Conservation (phyloP, 2,329 filamentous ascomycete genomes). For the Trichophyton rubrum region DNA sequence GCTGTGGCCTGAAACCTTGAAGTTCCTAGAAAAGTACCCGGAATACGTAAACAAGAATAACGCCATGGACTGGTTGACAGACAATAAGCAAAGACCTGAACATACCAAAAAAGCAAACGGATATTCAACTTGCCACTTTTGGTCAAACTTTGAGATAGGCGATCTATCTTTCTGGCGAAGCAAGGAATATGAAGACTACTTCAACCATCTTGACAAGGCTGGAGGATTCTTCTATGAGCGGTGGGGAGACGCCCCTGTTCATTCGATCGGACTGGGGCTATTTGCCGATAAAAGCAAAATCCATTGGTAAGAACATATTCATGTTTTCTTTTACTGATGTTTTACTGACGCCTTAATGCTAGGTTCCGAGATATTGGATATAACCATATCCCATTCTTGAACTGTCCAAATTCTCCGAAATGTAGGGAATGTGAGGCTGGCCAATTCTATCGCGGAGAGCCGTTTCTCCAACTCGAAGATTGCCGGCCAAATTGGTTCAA, state of each 20-base stretch:
- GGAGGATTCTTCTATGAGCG: conserved; percentile 98
- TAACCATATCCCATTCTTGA: conserved; percentile 96
- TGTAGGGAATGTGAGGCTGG: conserved; percentile 80
- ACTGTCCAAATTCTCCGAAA: conserved; percentile 93
- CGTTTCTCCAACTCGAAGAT: conserved; percentile 77
- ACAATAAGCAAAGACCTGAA: conserved; percentile 61
- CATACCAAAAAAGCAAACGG: conserved; percentile 74
- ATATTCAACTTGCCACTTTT: conserved; percentile 97
- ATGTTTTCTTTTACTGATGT: not conserved
- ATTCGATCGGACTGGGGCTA: conserved; percentile 81
- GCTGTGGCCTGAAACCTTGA: conserved; percentile 89
- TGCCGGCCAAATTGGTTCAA: conserved; percentile 97
- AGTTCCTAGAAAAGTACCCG: conserved; percentile 76
- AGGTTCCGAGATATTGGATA: conserved; percentile 99
- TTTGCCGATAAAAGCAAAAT: conserved; percentile 87
- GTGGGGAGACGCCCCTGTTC: conserved; percentile 95
- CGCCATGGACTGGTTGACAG: conserved; percentile 76
- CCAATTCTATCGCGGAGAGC: conserved; percentile 75
- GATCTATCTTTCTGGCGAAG: conserved; percentile 89
- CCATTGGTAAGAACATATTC: conserved; percentile 58
- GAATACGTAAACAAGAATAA: conserved; percentile 72
- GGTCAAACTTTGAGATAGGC: conserved; percentile 96
- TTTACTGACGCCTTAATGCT: not conserved
- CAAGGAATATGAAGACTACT: conserved; percentile 85
- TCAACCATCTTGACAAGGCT: conserved; percentile 82